These are phyloP conservation scores for Pseudocercospora crystallina DNA, from an alignment of 2,329 filamentous ascomycete species.

Conservation along the genomic window DNA sequence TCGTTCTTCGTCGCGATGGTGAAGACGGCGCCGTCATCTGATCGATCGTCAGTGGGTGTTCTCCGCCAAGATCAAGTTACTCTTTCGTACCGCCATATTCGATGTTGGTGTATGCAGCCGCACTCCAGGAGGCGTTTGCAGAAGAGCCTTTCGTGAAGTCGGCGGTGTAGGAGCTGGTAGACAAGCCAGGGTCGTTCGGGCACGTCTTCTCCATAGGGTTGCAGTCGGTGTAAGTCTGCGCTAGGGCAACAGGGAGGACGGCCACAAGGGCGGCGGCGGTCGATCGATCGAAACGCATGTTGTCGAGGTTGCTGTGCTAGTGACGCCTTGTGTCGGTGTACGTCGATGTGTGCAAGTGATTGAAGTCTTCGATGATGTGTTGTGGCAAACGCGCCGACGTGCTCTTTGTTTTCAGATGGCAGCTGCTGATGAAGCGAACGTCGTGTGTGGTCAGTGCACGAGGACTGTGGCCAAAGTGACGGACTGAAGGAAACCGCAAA, in stretches of 20 bases:
- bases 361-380: neutral
- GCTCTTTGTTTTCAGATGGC: too few relatives aligned
- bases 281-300: constrained; percentile 34
- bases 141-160: constrained; percentile 58
- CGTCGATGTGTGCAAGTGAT: neutral
- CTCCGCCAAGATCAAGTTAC: too few relatives aligned
- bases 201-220: constrained; percentile 73
- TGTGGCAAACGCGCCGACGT: too few relatives aligned
- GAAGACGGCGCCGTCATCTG: constrained; percentile 62
- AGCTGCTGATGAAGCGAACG: too few relatives aligned
- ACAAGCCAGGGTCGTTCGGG: constrained; percentile 69
- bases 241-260: constrained; percentile 53
- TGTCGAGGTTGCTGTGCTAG: constrained; percentile 5
- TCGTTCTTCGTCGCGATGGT: constrained; percentile 69
- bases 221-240: constrained; percentile 76
- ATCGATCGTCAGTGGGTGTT: too few relatives aligned
- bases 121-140: constrained; percentile 59
- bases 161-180: constrained; percentile 52
- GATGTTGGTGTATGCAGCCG: constrained; percentile 65
- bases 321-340: neutral
- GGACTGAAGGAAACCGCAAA: neutral
- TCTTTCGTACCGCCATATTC: constrained; percentile 52
- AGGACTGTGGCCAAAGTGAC: neutral
- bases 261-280: constrained; percentile 37
- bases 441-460: neutral